A percentile compares a stretch with the other conserved stretches of the same genome.
These are phyloP conservation scores for Parastagonospora nodorum DNA, from an alignment of 2,329 filamentous ascomycete species.

Conservation along the genomic window DNA sequence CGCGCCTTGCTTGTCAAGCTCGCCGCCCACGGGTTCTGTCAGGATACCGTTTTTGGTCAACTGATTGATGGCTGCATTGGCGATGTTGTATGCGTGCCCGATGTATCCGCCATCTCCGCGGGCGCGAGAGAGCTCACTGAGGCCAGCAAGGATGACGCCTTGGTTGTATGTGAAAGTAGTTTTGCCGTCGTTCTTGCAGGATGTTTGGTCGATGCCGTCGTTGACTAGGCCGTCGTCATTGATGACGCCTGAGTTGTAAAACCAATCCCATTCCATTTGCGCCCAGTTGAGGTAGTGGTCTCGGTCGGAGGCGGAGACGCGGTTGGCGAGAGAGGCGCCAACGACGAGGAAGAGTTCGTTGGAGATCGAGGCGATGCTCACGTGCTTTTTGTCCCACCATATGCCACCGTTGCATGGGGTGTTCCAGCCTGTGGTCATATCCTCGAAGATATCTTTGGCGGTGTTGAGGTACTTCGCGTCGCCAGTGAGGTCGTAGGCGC, in stretches of 20 bases:
- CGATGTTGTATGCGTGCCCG: constrained; percentile 32
- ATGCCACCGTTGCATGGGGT: constrained; percentile 58
- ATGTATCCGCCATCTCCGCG: constrained; percentile 42
- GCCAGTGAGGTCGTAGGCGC: constrained; percentile 60
- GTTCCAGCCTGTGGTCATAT: constrained; percentile 59
- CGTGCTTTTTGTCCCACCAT: constrained; percentile 61
- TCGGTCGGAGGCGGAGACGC: constrained; percentile 47
- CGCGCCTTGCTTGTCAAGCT: constrained; percentile 33
- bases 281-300: constrained; percentile 57
- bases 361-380: constrained; percentile 60
- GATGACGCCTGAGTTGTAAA: constrained; percentile 55
- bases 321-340: constrained; percentile 59
- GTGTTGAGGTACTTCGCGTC: constrained; percentile 59
- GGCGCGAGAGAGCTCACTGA: constrained; percentile 58
- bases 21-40: constrained; percentile 30
- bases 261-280: constrained; percentile 59
- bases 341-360: constrained; percentile 64
- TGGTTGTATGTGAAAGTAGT: constrained; percentile 64
- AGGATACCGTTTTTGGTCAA: constrained; percentile 39
- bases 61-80: constrained; percentile 29
- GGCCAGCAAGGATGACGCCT: constrained; percentile 61
- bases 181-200: constrained; percentile 59
- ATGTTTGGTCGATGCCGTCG: constrained; percentile 55
- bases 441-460: constrained; percentile 60
- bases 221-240: constrained; percentile 58